Conservation (phyloP, 2,329 filamentous ascomycete species). For the Fusarium falciforme region DNA sequence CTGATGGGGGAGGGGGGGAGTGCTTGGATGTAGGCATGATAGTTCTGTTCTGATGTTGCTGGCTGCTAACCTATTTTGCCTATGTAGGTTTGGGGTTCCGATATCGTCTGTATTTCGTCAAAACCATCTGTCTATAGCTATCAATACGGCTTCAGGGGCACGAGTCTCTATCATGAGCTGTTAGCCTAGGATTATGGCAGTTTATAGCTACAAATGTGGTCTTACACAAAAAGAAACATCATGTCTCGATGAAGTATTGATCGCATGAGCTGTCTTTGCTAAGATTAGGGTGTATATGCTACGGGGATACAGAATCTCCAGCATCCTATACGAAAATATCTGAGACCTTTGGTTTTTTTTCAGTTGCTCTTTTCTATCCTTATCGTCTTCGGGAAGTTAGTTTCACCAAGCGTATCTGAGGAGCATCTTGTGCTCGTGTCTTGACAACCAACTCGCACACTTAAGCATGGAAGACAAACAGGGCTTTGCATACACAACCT, state of each 20-base stretch:
- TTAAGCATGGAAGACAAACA: background rate
- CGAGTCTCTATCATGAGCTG: background rate
- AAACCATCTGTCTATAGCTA: background rate
- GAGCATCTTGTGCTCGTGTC: too few relatives aligned
- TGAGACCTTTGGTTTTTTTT: background rate
- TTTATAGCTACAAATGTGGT: background rate
- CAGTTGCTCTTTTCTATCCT: background rate
- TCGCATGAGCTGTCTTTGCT: background rate
- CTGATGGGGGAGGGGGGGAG: background rate
- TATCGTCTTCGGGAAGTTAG: background rate
- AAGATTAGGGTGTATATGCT: background rate
- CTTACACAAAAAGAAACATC: background rate
- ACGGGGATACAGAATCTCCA: too few relatives aligned
- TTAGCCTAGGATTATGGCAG: background rate
- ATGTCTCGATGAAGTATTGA: background rate
- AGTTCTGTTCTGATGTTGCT: background rate
- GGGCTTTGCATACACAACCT: background rate
- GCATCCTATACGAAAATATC: too few relatives aligned
- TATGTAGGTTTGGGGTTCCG: background rate
- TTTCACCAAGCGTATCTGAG: fast-evolving
- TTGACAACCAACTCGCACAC: background rate
- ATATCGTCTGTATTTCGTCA: background rate
- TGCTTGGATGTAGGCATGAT: background rate
- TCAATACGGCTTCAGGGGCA: background rate
- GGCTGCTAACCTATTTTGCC: background rate